A percentile compares a stretch with the other conserved stretches of the same genome.
These are phyloP conservation scores for Tetradesmus lagerheimii DNA, from an alignment of 139 green algal species.

Conservation along the genomic window DNA sequence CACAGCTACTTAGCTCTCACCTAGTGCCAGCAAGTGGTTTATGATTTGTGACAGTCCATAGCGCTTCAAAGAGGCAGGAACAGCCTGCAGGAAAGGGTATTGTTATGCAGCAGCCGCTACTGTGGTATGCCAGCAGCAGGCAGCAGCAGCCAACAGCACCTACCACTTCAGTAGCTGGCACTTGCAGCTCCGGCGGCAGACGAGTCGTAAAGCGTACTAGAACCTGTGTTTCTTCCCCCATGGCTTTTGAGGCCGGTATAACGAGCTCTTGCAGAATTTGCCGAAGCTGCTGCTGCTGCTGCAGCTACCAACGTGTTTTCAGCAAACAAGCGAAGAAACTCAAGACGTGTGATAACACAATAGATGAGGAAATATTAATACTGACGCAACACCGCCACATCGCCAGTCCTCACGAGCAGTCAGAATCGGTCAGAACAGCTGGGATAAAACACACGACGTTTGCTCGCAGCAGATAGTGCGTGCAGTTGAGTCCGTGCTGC, in stretches of 20 bases:
- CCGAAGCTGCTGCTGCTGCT: background rate
- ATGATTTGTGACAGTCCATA: constrained; percentile 97
- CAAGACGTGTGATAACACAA: no score
- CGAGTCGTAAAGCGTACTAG: constrained; percentile 87
- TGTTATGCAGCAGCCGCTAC: background rate
- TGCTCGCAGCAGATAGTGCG: no score
- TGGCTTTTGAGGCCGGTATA: background rate
- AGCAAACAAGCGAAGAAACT: background rate
- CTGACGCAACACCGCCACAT: no score
- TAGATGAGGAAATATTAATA: no score
- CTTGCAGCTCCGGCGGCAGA: constrained; percentile 75
- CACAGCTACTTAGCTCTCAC: constrained; percentile 58
- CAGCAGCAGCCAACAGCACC: constrained; percentile 34
- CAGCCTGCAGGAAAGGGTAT: constrained; percentile 65
- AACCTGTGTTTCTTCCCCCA: constrained; percentile 84
- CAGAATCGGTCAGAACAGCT: no score
- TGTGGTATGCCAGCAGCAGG: background rate
- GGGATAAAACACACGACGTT: background rate
- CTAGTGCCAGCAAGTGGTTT: constrained; percentile 92
- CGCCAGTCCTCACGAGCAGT: no score
- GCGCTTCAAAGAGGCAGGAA: constrained; percentile 89
- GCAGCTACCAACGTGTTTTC: background rate
- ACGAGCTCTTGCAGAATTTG: background rate
- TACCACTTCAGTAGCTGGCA: constrained; percentile 86
- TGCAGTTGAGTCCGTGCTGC: no score